Evolutionary conservation across 441 rosid species (phyloP).

Genomic region (Brassica balearica): DNA sequence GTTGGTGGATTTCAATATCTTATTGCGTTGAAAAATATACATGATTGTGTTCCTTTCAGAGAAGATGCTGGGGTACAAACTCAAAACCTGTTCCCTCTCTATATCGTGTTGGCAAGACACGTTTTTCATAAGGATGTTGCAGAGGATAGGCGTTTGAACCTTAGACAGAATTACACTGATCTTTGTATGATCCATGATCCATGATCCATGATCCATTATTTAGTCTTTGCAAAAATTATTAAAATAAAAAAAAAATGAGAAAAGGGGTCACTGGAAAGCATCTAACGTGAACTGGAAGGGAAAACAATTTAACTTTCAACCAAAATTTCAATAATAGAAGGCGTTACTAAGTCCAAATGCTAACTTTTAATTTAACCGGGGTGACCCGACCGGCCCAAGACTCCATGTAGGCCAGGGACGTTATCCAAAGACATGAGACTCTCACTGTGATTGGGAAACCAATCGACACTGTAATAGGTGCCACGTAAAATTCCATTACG

Average conservation of each 20-base stretch:
- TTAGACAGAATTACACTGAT: background rate
- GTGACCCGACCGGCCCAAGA: conserved; percentile 6
- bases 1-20: conserved; percentile 5
- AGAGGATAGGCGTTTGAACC: conserved; percentile 1
- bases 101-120: conserved; percentile 1
- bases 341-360: conserved; percentile 6
- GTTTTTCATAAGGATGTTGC: background rate
- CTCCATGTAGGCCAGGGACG: background rate
- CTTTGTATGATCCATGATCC: background rate
- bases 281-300: conserved; percentile 4
- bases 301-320: conserved; percentile 1
- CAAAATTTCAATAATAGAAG: background rate
- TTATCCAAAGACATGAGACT: conserved; percentile 9
- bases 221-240: background rate
- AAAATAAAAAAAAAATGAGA: background rate
- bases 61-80: conserved; percentile 6
- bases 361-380: conserved; percentile 2
- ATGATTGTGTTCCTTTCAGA: conserved; percentile 1
- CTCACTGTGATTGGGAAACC: background rate
- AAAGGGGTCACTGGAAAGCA: conserved; percentile 7
- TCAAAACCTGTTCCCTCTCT: conserved; percentile 6
- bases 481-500: background rate
- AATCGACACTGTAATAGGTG: background rate
- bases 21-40: background rate
- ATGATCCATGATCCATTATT: background rate